These are phyloP conservation scores for Pinguiococcus pyrenoidosus DNA, from an alignment of 108 stramenopile species.

Conservation along the genomic window DNA sequence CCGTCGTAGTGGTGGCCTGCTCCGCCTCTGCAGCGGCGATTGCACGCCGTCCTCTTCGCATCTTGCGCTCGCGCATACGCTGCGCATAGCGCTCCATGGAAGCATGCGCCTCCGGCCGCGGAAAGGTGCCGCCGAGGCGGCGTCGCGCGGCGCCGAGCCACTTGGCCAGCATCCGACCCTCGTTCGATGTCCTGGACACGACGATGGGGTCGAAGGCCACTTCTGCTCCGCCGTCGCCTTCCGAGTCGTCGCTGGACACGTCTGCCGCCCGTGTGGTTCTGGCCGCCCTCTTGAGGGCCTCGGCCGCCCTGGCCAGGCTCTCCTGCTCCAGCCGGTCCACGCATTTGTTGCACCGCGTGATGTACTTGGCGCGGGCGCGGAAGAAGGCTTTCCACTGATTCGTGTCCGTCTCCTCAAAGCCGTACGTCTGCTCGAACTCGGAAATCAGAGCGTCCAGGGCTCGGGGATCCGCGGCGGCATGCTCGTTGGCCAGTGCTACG, in stretches of 20 bases:
- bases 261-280: slow-evolving; percentile 48
- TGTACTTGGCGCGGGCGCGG: slow-evolving; percentile 52
- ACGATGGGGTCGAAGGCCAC: slow-evolving; percentile 51
- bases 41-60: no score
- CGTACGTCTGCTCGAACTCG: slow-evolving; percentile 45
- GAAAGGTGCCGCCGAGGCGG: slow-evolving; percentile 49
- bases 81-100: slow-evolving; percentile 50
- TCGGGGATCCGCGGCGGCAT: slow-evolving; percentile 44
- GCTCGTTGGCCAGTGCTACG: slow-evolving; percentile 32
- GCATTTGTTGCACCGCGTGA: slow-evolving; percentile 53
- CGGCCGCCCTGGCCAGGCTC: slow-evolving; percentile 31
- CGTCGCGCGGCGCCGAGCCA: slow-evolving; percentile 55
- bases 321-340: slow-evolving; percentile 42
- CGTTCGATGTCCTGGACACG: slow-evolving; percentile 43
- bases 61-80: slow-evolving; percentile 39
- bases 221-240: slow-evolving; percentile 45
- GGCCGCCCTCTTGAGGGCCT: slow-evolving; percentile 35
- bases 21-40: no score
- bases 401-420: slow-evolving; percentile 42
- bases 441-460: slow-evolving; percentile 60
- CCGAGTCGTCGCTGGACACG: slow-evolving; percentile 50
- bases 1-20: no score
- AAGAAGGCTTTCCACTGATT: slow-evolving; percentile 71
- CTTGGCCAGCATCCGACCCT: slow-evolving; percentile 60
- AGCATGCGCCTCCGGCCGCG: slow-evolving; percentile 27